Conservation (phyloP, 2,329 filamentous ascomycete genomes). For the Fusarium marasasianum region DNA sequence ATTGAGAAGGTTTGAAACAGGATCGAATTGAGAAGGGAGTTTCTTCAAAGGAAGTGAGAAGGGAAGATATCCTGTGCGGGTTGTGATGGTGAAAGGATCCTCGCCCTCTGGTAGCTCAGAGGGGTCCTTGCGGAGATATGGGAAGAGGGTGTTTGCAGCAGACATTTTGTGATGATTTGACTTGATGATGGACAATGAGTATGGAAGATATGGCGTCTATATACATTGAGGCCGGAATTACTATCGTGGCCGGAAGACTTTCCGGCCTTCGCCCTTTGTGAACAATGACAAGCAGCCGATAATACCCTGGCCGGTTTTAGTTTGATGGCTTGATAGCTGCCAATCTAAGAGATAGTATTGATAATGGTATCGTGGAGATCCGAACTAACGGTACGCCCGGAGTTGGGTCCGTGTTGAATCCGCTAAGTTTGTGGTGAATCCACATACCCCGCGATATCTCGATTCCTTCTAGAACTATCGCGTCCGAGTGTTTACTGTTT, state of each 20-base stretch:
- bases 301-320: constrained; percentile 16
- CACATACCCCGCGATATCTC: constrained; percentile 15
- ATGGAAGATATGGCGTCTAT: constrained; percentile 5
- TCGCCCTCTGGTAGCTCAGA: constrained; percentile 29
- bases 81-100: constrained; percentile 34
- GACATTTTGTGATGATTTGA: constrained; percentile 20
- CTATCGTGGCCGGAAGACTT: constrained; percentile 31
- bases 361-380: constrained; percentile 26
- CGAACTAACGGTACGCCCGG: constrained; percentile 18
- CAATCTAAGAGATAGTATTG: constrained; percentile 21
- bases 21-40: constrained; percentile 30
- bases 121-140: constrained; percentile 30
- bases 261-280: constrained; percentile 25
- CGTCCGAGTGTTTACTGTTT: background rate
- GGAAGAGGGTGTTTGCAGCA: constrained; percentile 33
- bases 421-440: background rate
- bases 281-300: constrained; percentile 25
- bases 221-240: constrained; percentile 31
- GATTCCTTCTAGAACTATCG: background rate
- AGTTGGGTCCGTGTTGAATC: constrained; percentile 3
- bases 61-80: constrained; percentile 27
- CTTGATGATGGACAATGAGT: background rate
- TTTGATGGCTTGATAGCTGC: constrained; percentile 1
- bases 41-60: constrained; percentile 26
- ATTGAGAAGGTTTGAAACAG: constrained; percentile 28